phyloP scores from a whole-genome alignment of 768 basidiomycete species.

The Pleurotus platypus region DNA sequence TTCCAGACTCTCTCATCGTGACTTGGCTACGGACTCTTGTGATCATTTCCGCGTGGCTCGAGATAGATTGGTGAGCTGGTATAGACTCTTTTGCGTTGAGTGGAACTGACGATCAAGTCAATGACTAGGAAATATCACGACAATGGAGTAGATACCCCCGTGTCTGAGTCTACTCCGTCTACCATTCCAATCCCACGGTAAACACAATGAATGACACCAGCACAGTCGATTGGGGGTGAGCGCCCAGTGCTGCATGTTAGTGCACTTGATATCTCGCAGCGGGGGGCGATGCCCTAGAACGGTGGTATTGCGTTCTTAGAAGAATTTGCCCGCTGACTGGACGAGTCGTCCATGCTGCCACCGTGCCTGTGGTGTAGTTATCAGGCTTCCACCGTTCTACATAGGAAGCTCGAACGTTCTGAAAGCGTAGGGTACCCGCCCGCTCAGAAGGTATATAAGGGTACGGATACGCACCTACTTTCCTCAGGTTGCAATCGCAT shows the following conservation, averaged over 20 bases:
- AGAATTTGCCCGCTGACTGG: neutral
- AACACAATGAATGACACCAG: neutral
- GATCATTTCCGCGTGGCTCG: neutral
- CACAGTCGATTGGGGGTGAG: neutral
- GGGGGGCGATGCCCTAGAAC: neutral
- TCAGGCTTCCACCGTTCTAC: neutral
- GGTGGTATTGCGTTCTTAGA: neutral
- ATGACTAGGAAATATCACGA: neutral
- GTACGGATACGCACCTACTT: neutral
- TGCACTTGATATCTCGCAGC: neutral
- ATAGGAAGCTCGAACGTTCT: neutral
- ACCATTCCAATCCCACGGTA: too few relatives aligned
- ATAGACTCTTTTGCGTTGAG: too few relatives aligned
- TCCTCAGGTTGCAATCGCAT: constrained; percentile 9
- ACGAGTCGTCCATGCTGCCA: neutral
- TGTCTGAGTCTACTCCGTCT: neutral
- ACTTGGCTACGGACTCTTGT: neutral
- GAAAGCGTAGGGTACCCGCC: neutral
- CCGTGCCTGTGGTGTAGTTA: neutral
- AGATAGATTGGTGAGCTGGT: too few relatives aligned
- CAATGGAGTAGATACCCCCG: neutral
- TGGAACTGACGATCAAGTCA: too few relatives aligned
- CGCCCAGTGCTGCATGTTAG: neutral
- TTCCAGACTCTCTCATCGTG: neutral
- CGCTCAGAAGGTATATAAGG: neutral